These are phyloP conservation scores for Sporothrix globosa DNA, from an alignment of 2,329 filamentous ascomycete genomes.

Conservation along the genomic window DNA sequence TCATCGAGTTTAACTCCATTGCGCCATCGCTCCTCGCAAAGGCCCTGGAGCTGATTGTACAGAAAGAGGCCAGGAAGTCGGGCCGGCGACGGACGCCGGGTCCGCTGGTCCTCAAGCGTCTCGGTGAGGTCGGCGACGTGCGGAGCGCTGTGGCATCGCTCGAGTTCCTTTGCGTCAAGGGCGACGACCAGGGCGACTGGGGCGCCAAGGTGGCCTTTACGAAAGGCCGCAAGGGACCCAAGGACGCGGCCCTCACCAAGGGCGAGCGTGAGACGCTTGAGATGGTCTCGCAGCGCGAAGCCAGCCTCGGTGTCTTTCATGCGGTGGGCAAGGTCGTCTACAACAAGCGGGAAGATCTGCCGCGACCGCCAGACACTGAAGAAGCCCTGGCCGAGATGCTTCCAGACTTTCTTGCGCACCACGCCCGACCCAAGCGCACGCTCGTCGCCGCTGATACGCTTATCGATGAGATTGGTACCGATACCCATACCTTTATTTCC, in stretches of 20 bases:
- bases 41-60: constrained; percentile 77
- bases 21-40: constrained; percentile 84
- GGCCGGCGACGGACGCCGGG: constrained; percentile 76
- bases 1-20: constrained; percentile 92
- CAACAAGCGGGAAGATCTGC: constrained; percentile 77
- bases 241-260: constrained; percentile 65
- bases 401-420: constrained; percentile 61
- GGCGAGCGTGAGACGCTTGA: constrained; percentile 80
- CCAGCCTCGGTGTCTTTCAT: constrained; percentile 91
- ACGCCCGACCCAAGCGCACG: constrained; percentile 63
- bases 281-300: constrained; percentile 82
- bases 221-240: constrained; percentile 65
- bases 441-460: constrained; percentile 72
- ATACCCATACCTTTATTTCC: constrained; percentile 60
- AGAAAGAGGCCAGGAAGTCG: constrained; percentile 82
- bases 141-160: constrained; percentile 89
- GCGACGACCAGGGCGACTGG: constrained; percentile 74
- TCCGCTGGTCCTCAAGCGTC: constrained; percentile 72
- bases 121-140: constrained; percentile 89
- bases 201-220: constrained; percentile 72
- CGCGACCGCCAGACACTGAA: constrained; percentile 44
- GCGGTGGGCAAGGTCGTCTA: constrained; percentile 95
- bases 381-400: constrained; percentile 57
- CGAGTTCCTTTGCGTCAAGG: constrained; percentile 87
- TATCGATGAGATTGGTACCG: constrained; percentile 92